Base-by-base conservation (phyloP, 2,329 filamentous ascomycete genomes). In the Colletotrichum sp. region DNA sequence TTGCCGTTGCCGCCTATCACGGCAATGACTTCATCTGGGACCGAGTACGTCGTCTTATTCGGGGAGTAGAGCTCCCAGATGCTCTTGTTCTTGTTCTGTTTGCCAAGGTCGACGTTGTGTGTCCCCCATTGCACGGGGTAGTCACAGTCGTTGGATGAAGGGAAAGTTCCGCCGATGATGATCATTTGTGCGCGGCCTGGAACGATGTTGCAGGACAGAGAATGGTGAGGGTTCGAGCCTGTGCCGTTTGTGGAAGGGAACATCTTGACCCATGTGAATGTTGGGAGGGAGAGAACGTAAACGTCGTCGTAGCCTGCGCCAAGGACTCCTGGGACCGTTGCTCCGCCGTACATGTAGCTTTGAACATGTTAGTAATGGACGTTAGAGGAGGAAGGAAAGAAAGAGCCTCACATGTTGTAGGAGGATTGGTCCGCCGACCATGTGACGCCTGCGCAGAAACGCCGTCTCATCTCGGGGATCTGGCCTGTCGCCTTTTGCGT, bases 281-380 rank as follows among this genome's bases (percentile, higher is more conserved):
- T 89, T 2, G 92, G 92, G 18, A 94, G 84, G 9, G 89, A 88
- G 24, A 93, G 85, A 71, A 93, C 90, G 79, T 92, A 93, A 71
- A 90, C 86, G 82, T 93, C 92, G 79, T 93, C 90, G 79, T 87
- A 93, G 26, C 90, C 91, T 16, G 86, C 84, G 1, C 85, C 85
- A n/a, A 63, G 55, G 4, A 72, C 71, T 48, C 88, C 78, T 2
- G 86, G 84, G 69, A 90, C 87, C 9, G 87, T 87, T 28, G 86
- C 85, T 18, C 92, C 92, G 59, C 92, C 92, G 79, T 93, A 93
- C 4, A 93, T 80, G 78, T 93, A 93, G 44, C 91, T 92, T 74
- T 13, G 6, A 13, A 30, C 10, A 16, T 18, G 22, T 75, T 26
- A 79, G 78, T 59, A 18, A 12, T 48, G 24, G 28, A 28, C 12